A percentile compares a stretch with the other conserved stretches of the same genome.
These are phyloP conservation scores for Naematelia encephala DNA, from an alignment of 768 basidiomycete genomes.

Conservation along the genomic window DNA sequence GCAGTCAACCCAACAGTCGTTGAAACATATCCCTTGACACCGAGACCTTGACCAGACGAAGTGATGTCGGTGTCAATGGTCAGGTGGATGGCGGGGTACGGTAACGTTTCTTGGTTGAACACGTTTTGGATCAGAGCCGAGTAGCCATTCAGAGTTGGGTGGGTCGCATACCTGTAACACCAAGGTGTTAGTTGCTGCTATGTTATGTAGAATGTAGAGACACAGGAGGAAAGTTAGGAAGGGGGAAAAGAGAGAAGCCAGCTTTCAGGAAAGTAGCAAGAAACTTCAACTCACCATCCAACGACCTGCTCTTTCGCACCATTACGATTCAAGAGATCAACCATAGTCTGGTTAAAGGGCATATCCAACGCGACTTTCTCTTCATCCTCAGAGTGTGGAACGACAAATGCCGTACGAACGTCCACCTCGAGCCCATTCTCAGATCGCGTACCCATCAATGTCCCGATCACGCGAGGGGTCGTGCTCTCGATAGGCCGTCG, in stretches of 20 bases:
- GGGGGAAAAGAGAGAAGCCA: not conserved
- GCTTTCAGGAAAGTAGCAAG: not conserved
- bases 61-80: slow-evolving; percentile 77
- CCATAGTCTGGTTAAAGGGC: slow-evolving; percentile 92
- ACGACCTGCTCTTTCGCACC: slow-evolving; percentile 78
- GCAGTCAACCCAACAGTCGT: slow-evolving; percentile 83
- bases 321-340: slow-evolving; percentile 74
- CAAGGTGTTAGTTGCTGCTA: not conserved
- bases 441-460: slow-evolving; percentile 78
- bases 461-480: slow-evolving; percentile 77
- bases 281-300: slow-evolving; percentile 70
- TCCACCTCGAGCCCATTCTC: slow-evolving; percentile 62
- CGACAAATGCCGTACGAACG: slow-evolving; percentile 81
- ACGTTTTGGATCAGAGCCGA: slow-evolving; percentile 97
- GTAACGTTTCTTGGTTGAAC: slow-evolving; percentile 85
- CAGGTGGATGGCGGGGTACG: slow-evolving; percentile 84
- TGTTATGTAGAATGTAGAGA: not conserved
- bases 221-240: not conserved
- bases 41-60: slow-evolving; percentile 56
- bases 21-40: slow-evolving; percentile 82
- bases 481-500: slow-evolving; percentile 75
- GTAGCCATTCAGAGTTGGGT: slow-evolving; percentile 84
- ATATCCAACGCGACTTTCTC: slow-evolving; percentile 95
- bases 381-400: slow-evolving; percentile 84
- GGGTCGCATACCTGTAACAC: slow-evolving; percentile 77